These are phyloP conservation scores for Cryptococcus hybrid DNA, from an alignment of 1,284 basidiomycete species.

Conservation along the genomic window DNA sequence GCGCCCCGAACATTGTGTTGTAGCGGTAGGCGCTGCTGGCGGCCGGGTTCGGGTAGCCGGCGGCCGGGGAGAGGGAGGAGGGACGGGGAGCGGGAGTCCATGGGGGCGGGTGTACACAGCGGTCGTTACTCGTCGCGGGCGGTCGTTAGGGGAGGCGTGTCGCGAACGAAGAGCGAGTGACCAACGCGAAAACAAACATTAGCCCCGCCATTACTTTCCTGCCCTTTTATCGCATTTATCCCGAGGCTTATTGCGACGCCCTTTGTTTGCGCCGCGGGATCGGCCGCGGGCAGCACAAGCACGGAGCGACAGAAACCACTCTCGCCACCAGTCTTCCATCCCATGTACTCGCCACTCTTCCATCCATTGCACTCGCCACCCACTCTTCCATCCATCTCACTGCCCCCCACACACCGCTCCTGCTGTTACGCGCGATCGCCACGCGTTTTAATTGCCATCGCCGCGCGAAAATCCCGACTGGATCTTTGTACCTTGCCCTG, in stretches of 20 bases:
- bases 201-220: not conserved
- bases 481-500: too few species aligned
- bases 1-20: conserved; percentile 45
- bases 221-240: not conserved
- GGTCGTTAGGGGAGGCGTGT: not conserved
- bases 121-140: not conserved
- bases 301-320: too few species aligned
- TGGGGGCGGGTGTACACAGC: conserved; percentile 8
- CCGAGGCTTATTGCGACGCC: not conserved
- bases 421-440: too few species aligned
- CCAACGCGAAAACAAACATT: not conserved
- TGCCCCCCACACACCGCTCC: too few species aligned
- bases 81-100: conserved; percentile 32
- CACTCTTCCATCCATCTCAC: too few species aligned
- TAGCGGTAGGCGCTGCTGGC: conserved; percentile 35
- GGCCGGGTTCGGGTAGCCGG: conserved; percentile 3
- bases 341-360: too few species aligned
- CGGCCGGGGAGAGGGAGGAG: conserved; percentile 36
- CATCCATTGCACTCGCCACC: too few species aligned
- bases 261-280: too few species aligned
- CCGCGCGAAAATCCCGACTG: too few species aligned
- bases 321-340: too few species aligned
- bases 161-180: not conserved
- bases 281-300: too few species aligned
- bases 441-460: too few species aligned